Evolutionary conservation across 805 yeast species (phyloP).

Genomic region (Metschnikowia matae): DNA sequence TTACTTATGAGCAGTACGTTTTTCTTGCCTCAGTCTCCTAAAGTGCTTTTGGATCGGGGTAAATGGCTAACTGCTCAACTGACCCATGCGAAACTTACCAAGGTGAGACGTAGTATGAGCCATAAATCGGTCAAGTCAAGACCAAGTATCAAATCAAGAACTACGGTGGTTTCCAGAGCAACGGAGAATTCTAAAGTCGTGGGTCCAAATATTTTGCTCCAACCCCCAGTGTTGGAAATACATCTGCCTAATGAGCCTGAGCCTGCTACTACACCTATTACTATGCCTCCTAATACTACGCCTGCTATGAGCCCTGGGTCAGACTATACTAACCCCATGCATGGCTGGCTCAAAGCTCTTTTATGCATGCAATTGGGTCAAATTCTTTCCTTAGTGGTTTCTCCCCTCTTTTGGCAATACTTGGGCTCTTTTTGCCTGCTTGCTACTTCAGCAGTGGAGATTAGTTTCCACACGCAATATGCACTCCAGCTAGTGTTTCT

Average conservation of each 20-base stretch:
- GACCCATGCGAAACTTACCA: slow-evolving; percentile 6
- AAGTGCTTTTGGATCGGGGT: slow-evolving; percentile 8
- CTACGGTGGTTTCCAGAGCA: no score
- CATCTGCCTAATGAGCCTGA: no score
- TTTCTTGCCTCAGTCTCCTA: slow-evolving; percentile 14
- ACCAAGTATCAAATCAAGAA: not conserved
- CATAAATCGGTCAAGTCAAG: not conserved
- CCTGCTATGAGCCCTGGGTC: no score
- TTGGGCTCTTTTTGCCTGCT: slow-evolving; percentile 11
- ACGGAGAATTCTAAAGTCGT: no score
- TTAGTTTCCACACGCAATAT: slow-evolving; percentile 22
- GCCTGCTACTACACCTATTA: no score
- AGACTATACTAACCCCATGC: not conserved
- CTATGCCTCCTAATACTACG: no score
- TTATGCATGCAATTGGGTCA: slow-evolving; percentile 9
- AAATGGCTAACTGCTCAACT: slow-evolving; percentile 10
- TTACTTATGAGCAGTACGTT: slow-evolving; percentile 6
- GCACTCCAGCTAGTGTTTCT: slow-evolving; percentile 40
- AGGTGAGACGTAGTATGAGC: not conserved
- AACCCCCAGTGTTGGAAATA: no score
- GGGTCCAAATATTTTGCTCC: no score
- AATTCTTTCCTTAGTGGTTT: slow-evolving; percentile 2
- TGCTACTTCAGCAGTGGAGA: slow-evolving; percentile 5
- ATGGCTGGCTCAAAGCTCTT: slow-evolving; percentile 4
- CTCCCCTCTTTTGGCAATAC: slow-evolving; percentile 8